Base-by-base conservation (phyloP, 805 yeast species). In the Saccharomycopsis amapae region DNA sequence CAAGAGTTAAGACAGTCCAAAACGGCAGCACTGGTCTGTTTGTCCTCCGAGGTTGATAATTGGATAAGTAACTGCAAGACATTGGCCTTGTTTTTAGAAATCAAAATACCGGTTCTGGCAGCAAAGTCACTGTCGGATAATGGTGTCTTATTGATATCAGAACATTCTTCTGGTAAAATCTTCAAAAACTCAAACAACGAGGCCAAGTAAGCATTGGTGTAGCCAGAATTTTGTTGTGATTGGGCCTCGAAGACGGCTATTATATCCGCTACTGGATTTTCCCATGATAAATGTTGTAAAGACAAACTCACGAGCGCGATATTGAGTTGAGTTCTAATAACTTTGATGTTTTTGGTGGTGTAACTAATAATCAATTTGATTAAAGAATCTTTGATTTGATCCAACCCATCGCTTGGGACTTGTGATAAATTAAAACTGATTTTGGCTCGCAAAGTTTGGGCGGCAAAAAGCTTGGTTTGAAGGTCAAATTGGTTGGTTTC, bases 151-250 rank as follows among this genome's bases (percentile, higher is more conserved):
- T 81, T 84, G 42, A 80, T 78, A 55, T 84, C 94, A 37, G 80
- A 64, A 37, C 88, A 72, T 63, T 93, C 98, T 61, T 93, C 97
- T 1, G 99, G 98, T 46, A 93, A 66, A 42, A 93, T 81, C 59
- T 79, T 81, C 52, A 93, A 72, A 57, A 90, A 88, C 58, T 85
- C 94, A 46, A 94, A 67, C 36, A 90, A 61, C 40, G 76, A 65
- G 3, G 66, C 59, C 25, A 45, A 40, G 15, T 51, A 48, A 13
- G 19, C 24, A 23, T 42, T 33, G 7, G 48, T 42, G 10, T n/a
- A 22, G 18, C 19, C 26, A 3, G 42, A 23, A 24, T 48, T 39
- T 23, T 41, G 38, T 31, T 44, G 54, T 4, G 51, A 31, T 24
- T 42, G 40, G 7, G 22, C 10, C 30, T 48, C 52, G 25, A 83